Percentiles rank a stretch among this genome's conserved stretches.
These are phyloP conservation scores for Helotiales sp. DNA, from an alignment of 2,329 filamentous ascomycete species.

Conservation along the genomic window DNA sequence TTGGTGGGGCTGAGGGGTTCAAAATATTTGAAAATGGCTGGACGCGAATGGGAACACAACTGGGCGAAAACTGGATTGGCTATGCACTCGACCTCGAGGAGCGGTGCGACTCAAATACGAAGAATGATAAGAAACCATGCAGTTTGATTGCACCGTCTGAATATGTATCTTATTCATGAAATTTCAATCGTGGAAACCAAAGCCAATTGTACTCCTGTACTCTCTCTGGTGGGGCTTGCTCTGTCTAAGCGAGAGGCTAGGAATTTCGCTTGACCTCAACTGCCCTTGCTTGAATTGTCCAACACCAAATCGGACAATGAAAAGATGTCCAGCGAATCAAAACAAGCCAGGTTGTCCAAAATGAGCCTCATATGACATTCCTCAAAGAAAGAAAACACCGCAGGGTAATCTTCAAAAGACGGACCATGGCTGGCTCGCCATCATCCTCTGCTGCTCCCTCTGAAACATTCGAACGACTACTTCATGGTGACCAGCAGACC, in stretches of 20 bases:
- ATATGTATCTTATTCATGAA: neutral
- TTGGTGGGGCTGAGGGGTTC: neutral
- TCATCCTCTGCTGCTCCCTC: constrained; percentile 27
- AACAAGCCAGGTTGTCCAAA: constrained; percentile 16
- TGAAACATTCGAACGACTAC: constrained; percentile 22
- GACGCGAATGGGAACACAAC: neutral
- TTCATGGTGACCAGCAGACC: constrained; percentile 20
- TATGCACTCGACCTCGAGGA: neutral
- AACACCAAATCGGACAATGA: neutral
- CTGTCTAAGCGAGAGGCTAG: neutral
- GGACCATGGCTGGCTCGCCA: constrained; percentile 27
- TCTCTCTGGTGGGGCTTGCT: neutral
- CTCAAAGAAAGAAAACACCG: constrained; percentile 40
- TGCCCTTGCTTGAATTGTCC: constrained; percentile 3
- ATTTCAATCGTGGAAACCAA: neutral
- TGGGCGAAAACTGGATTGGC: neutral
- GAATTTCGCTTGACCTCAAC: constrained; percentile 5
- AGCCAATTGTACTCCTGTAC: too few relatives aligned
- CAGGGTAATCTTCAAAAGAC: constrained; percentile 40
- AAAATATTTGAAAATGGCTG: neutral
- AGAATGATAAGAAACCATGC: neutral
- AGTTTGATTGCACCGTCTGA: neutral
- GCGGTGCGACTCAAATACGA: neutral
- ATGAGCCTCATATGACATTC: constrained; percentile 40
- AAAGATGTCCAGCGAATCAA: constrained; percentile 27